Conservation (phyloP, 139 green algal genomes). For the Nannochloris sp. region DNA sequence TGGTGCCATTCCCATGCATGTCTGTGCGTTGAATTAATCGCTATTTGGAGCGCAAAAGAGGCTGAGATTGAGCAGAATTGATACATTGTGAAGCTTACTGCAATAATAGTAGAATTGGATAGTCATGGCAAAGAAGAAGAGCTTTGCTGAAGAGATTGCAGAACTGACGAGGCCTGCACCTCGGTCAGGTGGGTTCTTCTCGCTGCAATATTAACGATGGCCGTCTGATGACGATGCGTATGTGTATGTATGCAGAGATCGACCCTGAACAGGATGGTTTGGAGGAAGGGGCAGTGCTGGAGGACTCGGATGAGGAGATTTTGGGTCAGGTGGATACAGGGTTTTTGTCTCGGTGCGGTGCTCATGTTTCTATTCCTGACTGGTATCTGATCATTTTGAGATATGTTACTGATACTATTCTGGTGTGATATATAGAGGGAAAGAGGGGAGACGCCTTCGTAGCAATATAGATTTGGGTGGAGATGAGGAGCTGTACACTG, state of each 20-base stretch:
- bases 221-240: too few species aligned
- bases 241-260: slow-evolving; percentile 17
- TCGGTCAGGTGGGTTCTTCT: slow-evolving; percentile 10
- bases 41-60: not conserved
- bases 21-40: too few species aligned
- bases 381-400: not conserved
- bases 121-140: slow-evolving; percentile 14
- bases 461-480: slow-evolving; percentile 7
- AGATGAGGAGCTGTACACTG: slow-evolving; percentile 9
- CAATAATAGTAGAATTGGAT: not conserved
- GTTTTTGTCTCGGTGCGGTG: not conserved
- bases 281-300: slow-evolving; percentile 13
- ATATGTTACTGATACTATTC: not conserved
- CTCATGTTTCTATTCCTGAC: not conserved
- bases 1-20: too few species aligned
- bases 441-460: not conserved
- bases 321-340: not conserved
- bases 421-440: slow-evolving; percentile 6
- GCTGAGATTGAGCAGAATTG: not conserved
- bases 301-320: slow-evolving; percentile 30
- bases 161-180: slow-evolving; percentile 26
- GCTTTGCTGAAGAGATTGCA: slow-evolving; percentile 29
- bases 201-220: not conserved
- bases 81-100: not conserved
- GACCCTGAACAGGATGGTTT: slow-evolving; percentile 24